phyloP scores from a whole-genome alignment of 2,329 filamentous ascomycete species.

The Colletotrichum sp. region DNA sequence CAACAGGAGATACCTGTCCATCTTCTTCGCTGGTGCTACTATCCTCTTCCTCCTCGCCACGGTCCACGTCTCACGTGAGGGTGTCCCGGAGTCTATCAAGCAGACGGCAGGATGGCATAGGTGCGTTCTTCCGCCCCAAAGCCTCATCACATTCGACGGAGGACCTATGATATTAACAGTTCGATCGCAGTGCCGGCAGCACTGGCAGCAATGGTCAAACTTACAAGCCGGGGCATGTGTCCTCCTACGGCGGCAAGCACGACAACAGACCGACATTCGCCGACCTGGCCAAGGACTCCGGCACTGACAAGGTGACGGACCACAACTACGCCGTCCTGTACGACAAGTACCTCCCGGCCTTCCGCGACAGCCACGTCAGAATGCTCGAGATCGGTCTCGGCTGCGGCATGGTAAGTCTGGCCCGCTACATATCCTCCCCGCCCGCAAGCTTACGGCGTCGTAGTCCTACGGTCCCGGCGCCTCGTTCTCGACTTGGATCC shows the following conservation, averaged over 20 bases:
- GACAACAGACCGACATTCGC: slow-evolving; percentile 27
- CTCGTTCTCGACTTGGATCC: slow-evolving; percentile 45
- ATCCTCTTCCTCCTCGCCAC: neutral
- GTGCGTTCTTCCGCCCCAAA: neutral
- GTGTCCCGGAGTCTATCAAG: neutral
- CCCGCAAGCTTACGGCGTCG: neutral
- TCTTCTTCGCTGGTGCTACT: neutral
- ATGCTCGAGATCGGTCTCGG: slow-evolving; percentile 47
- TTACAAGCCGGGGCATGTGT: neutral
- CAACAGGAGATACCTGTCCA: slow-evolving; percentile 1
- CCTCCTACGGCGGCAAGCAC: neutral
- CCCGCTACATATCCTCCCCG: neutral
- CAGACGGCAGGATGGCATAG: slow-evolving; percentile 7
- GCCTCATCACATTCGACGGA: too few species aligned
- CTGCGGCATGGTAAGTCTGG: slow-evolving; percentile 36
- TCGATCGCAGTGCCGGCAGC: neutral
- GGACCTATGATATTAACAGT: too few species aligned
- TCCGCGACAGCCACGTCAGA: slow-evolving; percentile 37
- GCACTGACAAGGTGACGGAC: slow-evolving; percentile 42
- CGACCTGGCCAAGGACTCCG: slow-evolving; percentile 39
- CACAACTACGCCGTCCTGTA: slow-evolving; percentile 46
- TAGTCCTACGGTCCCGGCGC: slow-evolving; percentile 39
- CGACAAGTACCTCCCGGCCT: slow-evolving; percentile 38
- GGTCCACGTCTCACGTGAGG: neutral
- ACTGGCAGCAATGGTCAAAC: neutral